These are phyloP conservation scores for Poterioochromonas sp. DNA, from an alignment of 352 stramenopile genomes.

Conservation along the genomic window DNA sequence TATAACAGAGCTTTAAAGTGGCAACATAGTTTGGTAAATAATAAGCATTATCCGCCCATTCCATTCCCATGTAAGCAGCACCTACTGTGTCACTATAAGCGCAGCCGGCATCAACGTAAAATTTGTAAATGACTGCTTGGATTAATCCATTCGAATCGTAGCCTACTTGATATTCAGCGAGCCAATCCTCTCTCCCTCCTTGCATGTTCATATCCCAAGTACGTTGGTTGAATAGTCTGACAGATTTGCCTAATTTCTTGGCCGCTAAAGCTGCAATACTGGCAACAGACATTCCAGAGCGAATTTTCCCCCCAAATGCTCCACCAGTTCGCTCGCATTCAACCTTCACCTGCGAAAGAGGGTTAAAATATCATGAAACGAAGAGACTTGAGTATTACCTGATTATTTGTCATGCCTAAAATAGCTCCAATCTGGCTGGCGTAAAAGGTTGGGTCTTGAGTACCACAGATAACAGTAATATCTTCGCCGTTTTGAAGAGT, in stretches of 20 bases:
- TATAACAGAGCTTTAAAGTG: conserved; percentile 48
- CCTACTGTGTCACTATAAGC: conserved; percentile 43
- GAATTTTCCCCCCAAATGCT: conserved; percentile 54
- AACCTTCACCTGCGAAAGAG: conserved; percentile 12
- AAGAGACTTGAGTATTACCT: conserved; percentile 34
- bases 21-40: conserved; percentile 39
- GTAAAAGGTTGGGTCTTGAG: conserved; percentile 44
- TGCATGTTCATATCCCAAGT: conserved; percentile 50
- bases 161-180: conserved; percentile 44
- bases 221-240: conserved; percentile 50
- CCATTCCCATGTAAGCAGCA: conserved; percentile 47
- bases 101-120: conserved; percentile 15
- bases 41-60: conserved; percentile 51
- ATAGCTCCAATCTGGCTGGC: conserved; percentile 45
- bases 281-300: conserved; percentile 45
- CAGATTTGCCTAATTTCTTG: conserved; percentile 40
- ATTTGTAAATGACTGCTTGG: not conserved
- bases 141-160: conserved; percentile 38
- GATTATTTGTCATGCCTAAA: conserved; percentile 42
- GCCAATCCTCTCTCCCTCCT: conserved; percentile 47
- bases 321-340: conserved; percentile 49
- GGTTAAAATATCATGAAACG: not conserved
- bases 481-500: conserved; percentile 42
- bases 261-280: conserved; percentile 47
- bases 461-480: conserved; percentile 45